These are phyloP conservation scores for Cucurbita maxima DNA, from an alignment of 306 rosid species.

Conservation along the genomic window DNA sequence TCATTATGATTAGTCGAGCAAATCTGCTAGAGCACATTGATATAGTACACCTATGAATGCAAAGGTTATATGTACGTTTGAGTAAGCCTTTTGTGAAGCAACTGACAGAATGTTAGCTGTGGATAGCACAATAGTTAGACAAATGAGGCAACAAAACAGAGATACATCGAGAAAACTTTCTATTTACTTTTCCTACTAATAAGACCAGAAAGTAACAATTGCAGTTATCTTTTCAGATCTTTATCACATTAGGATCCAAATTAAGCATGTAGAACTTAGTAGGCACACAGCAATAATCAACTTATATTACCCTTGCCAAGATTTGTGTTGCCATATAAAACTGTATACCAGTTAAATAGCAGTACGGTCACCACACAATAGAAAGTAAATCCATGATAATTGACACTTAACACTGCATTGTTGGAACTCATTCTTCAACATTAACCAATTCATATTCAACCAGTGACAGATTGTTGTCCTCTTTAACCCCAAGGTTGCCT, in stretches of 20 bases:
- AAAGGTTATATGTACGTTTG: neutral
- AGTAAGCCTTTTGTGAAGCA: neutral
- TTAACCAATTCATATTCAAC: slow-evolving; percentile 78
- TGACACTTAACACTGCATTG: neutral
- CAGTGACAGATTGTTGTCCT: slow-evolving; percentile 71
- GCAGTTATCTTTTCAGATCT: neutral
- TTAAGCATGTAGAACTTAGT: neutral
- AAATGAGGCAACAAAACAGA: neutral
- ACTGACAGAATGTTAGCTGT: neutral
- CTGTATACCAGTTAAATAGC: slow-evolving; percentile 18
- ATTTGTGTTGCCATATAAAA: slow-evolving; percentile 28
- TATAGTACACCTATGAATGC: neutral
- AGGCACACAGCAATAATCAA: slow-evolving; percentile 2
- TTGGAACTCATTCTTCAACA: slow-evolving; percentile 35
- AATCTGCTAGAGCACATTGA: neutral
- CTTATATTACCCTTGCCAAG: slow-evolving; percentile 15
- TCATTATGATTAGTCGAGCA: neutral
- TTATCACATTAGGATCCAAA: neutral
- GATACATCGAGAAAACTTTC: neutral
- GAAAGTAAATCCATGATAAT: slow-evolving; percentile 7
- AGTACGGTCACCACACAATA: slow-evolving; percentile 6
- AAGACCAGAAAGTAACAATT: neutral
- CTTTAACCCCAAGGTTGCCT: slow-evolving; percentile 54
- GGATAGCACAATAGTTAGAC: neutral
- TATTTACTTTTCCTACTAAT: neutral